A percentile compares a stretch with the other conserved stretches of the same genome.
These are phyloP conservation scores for Pichia sp. DNA, from an alignment of 1,139 yeast genomes.

Conservation along the genomic window DNA sequence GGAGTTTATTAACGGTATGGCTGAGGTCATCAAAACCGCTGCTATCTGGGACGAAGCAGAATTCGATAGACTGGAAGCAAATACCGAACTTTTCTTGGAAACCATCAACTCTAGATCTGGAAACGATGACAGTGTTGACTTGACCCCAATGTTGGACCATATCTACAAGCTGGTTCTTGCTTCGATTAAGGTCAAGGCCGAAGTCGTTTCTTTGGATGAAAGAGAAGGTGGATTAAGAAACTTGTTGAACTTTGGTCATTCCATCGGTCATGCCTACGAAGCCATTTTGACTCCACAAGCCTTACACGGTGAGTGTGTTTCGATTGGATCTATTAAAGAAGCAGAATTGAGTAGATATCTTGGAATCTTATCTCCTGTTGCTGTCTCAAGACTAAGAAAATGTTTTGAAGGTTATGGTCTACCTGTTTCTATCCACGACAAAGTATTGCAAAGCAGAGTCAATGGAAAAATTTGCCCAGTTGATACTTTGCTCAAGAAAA, in stretches of 20 bases:
- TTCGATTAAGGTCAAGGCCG: constrained; percentile 85
- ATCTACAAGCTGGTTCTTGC: constrained; percentile 75
- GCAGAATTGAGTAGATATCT: constrained; percentile 89
- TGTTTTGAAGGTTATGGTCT: constrained; percentile 79
- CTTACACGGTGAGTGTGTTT: constrained; percentile 95
- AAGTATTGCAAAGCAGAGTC: constrained; percentile 62
- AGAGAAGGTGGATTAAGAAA: constrained; percentile 93
- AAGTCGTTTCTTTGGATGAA: constrained; percentile 90
- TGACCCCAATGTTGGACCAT: constrained; percentile 61
- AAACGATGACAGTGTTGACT: constrained; percentile 37
- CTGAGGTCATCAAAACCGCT: constrained; percentile 96
- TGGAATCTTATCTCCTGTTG: constrained; percentile 85
- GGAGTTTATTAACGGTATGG: constrained; percentile 97
- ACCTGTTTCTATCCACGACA: constrained; percentile 74
- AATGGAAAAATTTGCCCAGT: constrained; percentile 63
- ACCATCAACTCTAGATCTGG: constrained; percentile 41
- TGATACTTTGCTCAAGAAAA: constrained; percentile 63
- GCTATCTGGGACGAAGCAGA: constrained; percentile 95
- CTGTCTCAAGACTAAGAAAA: constrained; percentile 83
- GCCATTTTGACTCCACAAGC: constrained; percentile 95
- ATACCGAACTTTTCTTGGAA: constrained; percentile 59
- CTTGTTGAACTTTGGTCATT: constrained; percentile 89
- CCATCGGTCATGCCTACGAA: constrained; percentile 97
- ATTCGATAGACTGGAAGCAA: constrained; percentile 72
- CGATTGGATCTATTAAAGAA: constrained; percentile 89